phyloP scores from a whole-genome alignment of 257 asterid species.

The Nyctanthes arbortristis region DNA sequence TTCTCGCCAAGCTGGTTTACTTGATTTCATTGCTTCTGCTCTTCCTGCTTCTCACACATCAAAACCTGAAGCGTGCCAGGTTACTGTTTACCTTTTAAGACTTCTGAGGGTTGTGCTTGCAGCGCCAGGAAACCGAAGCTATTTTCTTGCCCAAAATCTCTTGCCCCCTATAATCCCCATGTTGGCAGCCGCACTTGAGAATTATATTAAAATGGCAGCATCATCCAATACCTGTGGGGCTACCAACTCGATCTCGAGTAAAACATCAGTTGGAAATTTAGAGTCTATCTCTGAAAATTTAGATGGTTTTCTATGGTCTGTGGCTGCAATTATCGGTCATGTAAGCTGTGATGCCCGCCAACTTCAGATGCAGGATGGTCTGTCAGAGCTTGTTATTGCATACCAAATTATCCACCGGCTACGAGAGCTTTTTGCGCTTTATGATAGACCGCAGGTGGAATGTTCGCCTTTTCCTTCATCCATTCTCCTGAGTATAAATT shows the following conservation, averaged over 20 bases:
- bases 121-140: slow-evolving; percentile 63
- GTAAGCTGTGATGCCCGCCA: slow-evolving; percentile 59
- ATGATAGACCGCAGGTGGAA: slow-evolving; percentile 96
- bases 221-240: slow-evolving; percentile 64
- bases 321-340: slow-evolving; percentile 76
- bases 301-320: slow-evolving; percentile 80
- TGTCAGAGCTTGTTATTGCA: slow-evolving; percentile 82
- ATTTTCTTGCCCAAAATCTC: slow-evolving; percentile 93
- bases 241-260: slow-evolving; percentile 49
- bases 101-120: slow-evolving; percentile 75
- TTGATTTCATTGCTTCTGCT: slow-evolving; percentile 97
- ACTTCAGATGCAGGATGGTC: slow-evolving; percentile 85
- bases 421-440: slow-evolving; percentile 94
- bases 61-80: slow-evolving; percentile 95
- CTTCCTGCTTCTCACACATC: slow-evolving; percentile 97
- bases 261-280: slow-evolving; percentile 56
- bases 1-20: slow-evolving; percentile 94
- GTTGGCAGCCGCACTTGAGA: slow-evolving; percentile 95
- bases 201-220: slow-evolving; percentile 90
- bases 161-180: slow-evolving; percentile 94
- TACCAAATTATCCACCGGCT: slow-evolving; percentile 90
- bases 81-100: slow-evolving; percentile 75
- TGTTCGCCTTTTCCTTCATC: slow-evolving; percentile 96
- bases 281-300: slow-evolving; percentile 76
- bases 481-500: slow-evolving; percentile 78